These are phyloP conservation scores for Schizothecium vesticola DNA, from an alignment of 495 filamentous ascomycete species.

Conservation along the genomic window DNA sequence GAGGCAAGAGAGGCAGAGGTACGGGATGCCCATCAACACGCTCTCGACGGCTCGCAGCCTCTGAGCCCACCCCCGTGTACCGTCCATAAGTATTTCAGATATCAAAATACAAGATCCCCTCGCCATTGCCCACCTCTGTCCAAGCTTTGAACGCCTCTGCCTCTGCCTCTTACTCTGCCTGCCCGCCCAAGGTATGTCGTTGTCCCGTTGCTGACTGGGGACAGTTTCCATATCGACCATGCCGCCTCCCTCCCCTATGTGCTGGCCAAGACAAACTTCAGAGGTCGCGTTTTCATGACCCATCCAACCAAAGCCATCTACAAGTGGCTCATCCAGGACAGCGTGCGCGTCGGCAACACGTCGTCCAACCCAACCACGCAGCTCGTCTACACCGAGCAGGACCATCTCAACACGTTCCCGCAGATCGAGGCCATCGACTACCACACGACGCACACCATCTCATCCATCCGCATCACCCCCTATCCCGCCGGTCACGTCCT, in stretches of 20 bases:
- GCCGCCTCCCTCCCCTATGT: slow-evolving; percentile 95
- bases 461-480: slow-evolving; percentile 91
- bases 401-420: slow-evolving; percentile 87
- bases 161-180: no score
- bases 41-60: background rate
- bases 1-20: slow-evolving; percentile 19
- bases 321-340: slow-evolving; percentile 98
- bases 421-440: slow-evolving; percentile 96
- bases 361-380: slow-evolving; percentile 67
- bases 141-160: slow-evolving; percentile 16
- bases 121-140: slow-evolving; percentile 25
- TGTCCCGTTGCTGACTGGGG: slow-evolving; percentile 20
- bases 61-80: slow-evolving; percentile 16
- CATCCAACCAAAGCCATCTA: slow-evolving; percentile 99
- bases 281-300: slow-evolving; percentile 96
- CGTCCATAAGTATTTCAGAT: slow-evolving; percentile 29
- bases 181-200: slow-evolving; percentile 1
- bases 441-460: slow-evolving; percentile 94
- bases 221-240: slow-evolving; percentile 95
- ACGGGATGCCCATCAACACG: slow-evolving; percentile 7
- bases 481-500: slow-evolving; percentile 96
- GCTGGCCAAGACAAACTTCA: slow-evolving; percentile 94
- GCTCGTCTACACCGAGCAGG: slow-evolving; percentile 86
- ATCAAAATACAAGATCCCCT: slow-evolving; percentile 34
- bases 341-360: slow-evolving; percentile 79